Conservation (phyloP, 768 basidiomycete genomes). For the Leucocoprinus leucothites region DNA sequence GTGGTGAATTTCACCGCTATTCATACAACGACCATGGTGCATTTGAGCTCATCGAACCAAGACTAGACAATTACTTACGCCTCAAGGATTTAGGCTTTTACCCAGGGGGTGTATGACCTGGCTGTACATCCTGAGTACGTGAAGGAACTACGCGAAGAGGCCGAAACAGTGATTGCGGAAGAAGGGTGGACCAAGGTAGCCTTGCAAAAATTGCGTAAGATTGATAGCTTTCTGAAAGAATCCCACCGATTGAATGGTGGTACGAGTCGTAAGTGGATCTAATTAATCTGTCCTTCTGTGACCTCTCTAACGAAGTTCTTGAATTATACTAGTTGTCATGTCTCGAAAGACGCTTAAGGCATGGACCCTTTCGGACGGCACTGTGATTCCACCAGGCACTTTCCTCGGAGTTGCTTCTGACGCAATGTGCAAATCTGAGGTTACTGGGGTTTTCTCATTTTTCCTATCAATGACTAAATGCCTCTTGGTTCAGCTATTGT, state of each 20-base stretch:
- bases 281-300: background rate
- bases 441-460: background rate
- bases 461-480: slow-evolving; percentile 6
- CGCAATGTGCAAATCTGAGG: slow-evolving; percentile 19
- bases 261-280: background rate
- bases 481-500: slow-evolving; percentile 16
- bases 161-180: slow-evolving; percentile 28
- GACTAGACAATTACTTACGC: background rate
- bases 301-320: background rate
- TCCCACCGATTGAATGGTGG: slow-evolving; percentile 19
- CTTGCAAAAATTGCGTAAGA: slow-evolving; percentile 34
- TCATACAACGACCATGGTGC: slow-evolving; percentile 40
- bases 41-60: background rate
- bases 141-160: slow-evolving; percentile 38
- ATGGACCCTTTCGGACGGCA: slow-evolving; percentile 38
- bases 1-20: slow-evolving; percentile 37
- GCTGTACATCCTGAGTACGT: slow-evolving; percentile 31
- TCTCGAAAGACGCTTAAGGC: slow-evolving; percentile 29
- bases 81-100: slow-evolving; percentile 28
- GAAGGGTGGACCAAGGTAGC: slow-evolving; percentile 34
- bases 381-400: slow-evolving; percentile 31
- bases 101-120: slow-evolving; percentile 32
- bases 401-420: slow-evolving; percentile 22
- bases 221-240: slow-evolving; percentile 47
- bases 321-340: slow-evolving; percentile 10